Conservation (phyloP, 2,329 filamentous ascomycete genomes). For the Colletotrichum destructivum region DNA sequence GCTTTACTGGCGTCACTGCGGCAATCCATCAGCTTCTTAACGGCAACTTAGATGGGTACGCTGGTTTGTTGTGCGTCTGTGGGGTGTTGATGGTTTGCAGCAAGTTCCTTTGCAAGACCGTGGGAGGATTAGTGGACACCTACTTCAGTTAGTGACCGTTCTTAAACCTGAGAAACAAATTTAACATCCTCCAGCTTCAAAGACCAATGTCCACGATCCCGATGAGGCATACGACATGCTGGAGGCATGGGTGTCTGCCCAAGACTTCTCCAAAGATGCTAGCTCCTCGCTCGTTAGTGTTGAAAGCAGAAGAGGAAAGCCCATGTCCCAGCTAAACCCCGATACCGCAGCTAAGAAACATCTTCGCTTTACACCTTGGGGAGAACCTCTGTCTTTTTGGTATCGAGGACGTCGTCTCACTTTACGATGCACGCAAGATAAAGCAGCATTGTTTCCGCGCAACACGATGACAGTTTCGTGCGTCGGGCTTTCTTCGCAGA, state of each 20-base stretch:
- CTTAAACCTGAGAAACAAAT: not conserved
- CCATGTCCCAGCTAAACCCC: not conserved
- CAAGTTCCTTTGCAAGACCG: conserved; percentile 50
- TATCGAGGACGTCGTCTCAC: not conserved
- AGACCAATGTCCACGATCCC: not conserved
- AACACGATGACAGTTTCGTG: conserved; percentile 42
- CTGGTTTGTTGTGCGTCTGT: conserved; percentile 44
- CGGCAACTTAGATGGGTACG: conserved; percentile 10
- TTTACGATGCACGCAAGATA: not conserved
- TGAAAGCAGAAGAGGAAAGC: not conserved
- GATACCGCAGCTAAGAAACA: not conserved
- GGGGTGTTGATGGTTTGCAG: conserved; percentile 42
- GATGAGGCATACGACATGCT: conserved; percentile 8
- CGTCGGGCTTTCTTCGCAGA: conserved; percentile 43
- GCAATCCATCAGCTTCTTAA: conserved; percentile 21
- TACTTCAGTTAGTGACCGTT: conserved; percentile 17
- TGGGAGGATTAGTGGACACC: conserved; percentile 36
- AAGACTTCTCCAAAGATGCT: conserved; percentile 2
- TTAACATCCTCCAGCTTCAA: not conserved
- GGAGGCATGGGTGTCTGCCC: not conserved
- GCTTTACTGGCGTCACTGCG: conserved; percentile 5
- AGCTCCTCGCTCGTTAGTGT: conserved; percentile 11
- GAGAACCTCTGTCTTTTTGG: conserved; percentile 1
- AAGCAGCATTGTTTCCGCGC: not conserved
- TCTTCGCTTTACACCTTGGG: conserved; percentile 3